Conservation (phyloP, 2,329 filamentous ascomycete species). For the Diaporthe sp. region DNA sequence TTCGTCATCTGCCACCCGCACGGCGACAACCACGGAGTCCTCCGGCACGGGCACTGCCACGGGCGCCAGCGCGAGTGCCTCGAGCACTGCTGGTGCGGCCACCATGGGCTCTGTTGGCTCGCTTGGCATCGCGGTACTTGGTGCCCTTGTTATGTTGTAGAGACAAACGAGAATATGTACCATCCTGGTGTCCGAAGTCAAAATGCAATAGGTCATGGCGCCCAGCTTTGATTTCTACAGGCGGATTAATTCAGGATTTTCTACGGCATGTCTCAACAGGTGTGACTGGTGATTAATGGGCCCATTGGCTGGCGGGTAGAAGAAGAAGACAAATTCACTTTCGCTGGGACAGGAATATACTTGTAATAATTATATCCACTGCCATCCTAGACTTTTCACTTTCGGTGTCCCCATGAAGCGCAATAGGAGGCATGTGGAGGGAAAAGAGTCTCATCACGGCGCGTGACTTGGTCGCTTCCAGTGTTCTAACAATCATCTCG, state of each 20-base stretch:
- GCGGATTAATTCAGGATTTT: neutral
- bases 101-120: constrained; percentile 24
- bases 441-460: no score
- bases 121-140: constrained; percentile 28
- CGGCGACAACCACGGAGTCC: neutral
- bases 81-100: constrained; percentile 29
- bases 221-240: no score
- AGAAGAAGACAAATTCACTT: neutral
- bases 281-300: neutral
- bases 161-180: neutral
- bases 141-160: constrained; percentile 24
- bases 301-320: neutral
- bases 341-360: neutral
- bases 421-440: no score
- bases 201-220: neutral
- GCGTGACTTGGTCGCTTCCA: no score
- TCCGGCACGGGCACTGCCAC: constrained; percentile 28
- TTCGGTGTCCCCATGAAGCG: neutral
- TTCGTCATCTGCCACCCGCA: neutral
- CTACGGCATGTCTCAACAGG: no score
- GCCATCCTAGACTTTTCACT: neutral
- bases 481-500: no score
- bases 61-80: constrained; percentile 10
- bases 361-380: neutral
- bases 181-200: neutral